These are phyloP conservation scores for Cyclotella kingstonii DNA, from an alignment of 108 stramenopile species.

Conservation along the genomic window DNA sequence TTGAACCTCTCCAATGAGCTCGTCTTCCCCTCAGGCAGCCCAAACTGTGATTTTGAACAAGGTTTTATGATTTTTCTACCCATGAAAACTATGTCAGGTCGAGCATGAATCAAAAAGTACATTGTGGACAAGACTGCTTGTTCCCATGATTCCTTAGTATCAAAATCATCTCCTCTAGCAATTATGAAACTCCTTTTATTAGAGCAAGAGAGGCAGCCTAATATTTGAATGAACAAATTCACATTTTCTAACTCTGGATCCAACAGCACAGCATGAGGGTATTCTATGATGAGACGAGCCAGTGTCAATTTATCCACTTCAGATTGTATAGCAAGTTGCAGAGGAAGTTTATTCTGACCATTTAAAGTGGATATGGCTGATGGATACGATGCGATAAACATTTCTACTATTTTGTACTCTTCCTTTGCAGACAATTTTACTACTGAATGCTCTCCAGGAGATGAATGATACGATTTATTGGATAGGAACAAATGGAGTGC, in stretches of 20 bases:
- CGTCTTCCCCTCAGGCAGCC: too few species aligned
- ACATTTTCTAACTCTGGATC: constrained; percentile 18
- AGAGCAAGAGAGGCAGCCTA: constrained; percentile 7
- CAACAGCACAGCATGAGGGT: constrained; percentile 23
- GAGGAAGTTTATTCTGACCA: constrained; percentile 7
- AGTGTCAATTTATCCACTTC: constrained; percentile 2
- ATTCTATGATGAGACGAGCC: constrained; percentile 4
- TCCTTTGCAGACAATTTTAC: background rate
- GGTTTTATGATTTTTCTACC: too few species aligned
- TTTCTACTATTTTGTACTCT: constrained; percentile 2
- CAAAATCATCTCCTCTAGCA: background rate
- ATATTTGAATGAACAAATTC: constrained; percentile 18
- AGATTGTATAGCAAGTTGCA: constrained; percentile 36
- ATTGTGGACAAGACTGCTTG: constrained; percentile 2
- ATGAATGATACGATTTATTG: constrained; percentile 15
- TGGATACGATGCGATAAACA: constrained; percentile 6
- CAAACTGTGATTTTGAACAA: too few species aligned
- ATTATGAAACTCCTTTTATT: background rate
- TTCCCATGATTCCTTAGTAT: background rate
- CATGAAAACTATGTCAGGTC: constrained; percentile 7
- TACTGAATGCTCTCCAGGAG: background rate
- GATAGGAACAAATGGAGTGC: constrained; percentile 37
- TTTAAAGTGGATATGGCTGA: constrained; percentile 10
- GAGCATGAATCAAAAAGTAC: constrained; percentile 13
- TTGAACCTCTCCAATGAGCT: too few species aligned